Base-by-base conservation (phyloP, 2,329 filamentous ascomycete species). In the Sclerotinia subarctica region DNA sequence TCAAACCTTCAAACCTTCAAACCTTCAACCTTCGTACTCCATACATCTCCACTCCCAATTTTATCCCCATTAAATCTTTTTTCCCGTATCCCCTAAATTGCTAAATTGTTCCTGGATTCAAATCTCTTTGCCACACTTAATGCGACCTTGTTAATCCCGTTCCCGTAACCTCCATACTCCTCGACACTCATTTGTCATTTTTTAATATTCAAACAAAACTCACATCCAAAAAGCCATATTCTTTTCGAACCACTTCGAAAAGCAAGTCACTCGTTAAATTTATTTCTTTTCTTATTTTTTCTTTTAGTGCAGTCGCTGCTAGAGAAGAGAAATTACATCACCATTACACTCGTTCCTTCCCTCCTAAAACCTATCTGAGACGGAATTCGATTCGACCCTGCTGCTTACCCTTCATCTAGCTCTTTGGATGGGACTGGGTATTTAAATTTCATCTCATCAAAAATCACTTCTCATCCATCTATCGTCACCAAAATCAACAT, bases 401-500 rank as follows among this genome's bases (percentile, higher is more conserved):
- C 35, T 58, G 13, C 7, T 29, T 53, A 19, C 19, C n/a, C 24
- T 44, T 17, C 11, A 29, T 4, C 56, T 46, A 46, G 38, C 24
- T 29, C 13, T n/a, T 29, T 32, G 63, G 13, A 26, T 64, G 46
- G 49, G 19, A 66, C 42, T 59, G 56, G 38, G 15, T 8, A 24
- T 21, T 58, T 44, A 24, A 58, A 32, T 24, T 19, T 21, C n/a
- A 42, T 54, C 32, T 64, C 60, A 64, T 44, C n/a, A 44, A 52
- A 51, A 42, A 42, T 52, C 44, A 52, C 54, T 44, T 46, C 60
- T 26, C 64, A 52, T 42, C n/a, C 8, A 60, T 46, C 64, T 49
- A 60, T 66, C 44, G 26, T n/a, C 42, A 44, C 13, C 35, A 51
- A 11, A 58, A 68, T 62, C 64, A 71, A 64, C 69, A 75, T 75